These are phyloP conservation scores for Trichoderma sp. DNA, from an alignment of 2,329 filamentous ascomycete genomes.

Conservation along the genomic window DNA sequence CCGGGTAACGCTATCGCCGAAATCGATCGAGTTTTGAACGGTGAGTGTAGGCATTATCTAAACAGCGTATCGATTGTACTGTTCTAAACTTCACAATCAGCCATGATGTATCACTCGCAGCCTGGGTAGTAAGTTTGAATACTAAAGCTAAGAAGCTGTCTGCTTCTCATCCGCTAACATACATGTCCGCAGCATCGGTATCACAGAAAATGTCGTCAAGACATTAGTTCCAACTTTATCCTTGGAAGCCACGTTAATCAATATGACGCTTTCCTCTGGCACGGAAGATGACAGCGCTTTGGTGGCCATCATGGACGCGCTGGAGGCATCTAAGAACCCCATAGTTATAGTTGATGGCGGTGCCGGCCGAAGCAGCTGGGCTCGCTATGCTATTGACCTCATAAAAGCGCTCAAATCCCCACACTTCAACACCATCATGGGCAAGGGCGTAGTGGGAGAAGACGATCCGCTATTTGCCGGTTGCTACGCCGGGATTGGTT, in stretches of 20 bases:
- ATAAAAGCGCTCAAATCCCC: neutral
- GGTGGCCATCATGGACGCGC: neutral
- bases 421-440: neutral
- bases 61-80: too few relatives aligned
- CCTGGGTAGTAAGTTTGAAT: neutral
- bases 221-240: neutral
- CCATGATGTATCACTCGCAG: slow-evolving; percentile 1
- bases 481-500: neutral
- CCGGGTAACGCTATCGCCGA: neutral
- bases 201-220: neutral
- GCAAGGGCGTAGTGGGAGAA: neutral
- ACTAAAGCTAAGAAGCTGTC: neutral
- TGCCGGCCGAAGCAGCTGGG: neutral
- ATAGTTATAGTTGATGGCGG: slow-evolving; percentile 5
- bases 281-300: neutral
- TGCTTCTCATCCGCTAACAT: neutral
- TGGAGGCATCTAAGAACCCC: neutral
- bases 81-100: neutral
- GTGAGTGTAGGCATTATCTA: neutral
- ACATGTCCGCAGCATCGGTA: neutral
- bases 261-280: neutral
- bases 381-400: neutral
- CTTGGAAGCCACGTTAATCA: neutral
- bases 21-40: slow-evolving; percentile 12
- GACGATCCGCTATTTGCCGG: neutral